Evolutionary conservation across 129 eudicot genomes (phyloP).

Genomic region (Flaveria ramosissima): DNA sequence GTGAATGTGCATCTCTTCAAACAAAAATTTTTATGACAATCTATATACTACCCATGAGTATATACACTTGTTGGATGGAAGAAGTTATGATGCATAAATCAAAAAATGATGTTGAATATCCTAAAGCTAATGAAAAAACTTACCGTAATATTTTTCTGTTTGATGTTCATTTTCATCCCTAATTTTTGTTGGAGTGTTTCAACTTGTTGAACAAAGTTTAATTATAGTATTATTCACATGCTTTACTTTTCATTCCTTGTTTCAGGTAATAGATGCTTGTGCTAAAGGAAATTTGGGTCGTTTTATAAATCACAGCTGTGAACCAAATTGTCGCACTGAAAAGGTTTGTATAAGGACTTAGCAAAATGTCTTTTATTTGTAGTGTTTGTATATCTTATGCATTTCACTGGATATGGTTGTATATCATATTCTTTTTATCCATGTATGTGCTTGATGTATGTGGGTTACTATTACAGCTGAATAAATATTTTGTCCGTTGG

Average conservation of each 20-base stretch:
- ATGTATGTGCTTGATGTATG: neutral
- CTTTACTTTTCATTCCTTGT: neutral
- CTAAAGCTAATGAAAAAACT: neutral
- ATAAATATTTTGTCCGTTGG: neutral
- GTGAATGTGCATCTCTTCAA: neutral
- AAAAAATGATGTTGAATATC: neutral
- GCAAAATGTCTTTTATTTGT: constrained; percentile 2
- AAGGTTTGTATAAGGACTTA: constrained; percentile 53
- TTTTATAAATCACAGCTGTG: constrained; percentile 95
- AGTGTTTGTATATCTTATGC: neutral
- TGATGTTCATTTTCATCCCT: neutral
- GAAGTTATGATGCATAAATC: constrained; percentile 17
- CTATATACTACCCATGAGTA: no score
- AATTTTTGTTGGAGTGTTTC: neutral
- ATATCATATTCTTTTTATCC: neutral
- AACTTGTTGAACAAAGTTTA: neutral
- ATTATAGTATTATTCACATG: neutral
- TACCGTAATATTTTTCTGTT: neutral
- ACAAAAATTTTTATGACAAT: neutral
- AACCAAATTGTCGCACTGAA: constrained; percentile 96
- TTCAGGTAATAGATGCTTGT: constrained; percentile 96
- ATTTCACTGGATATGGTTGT: no score
- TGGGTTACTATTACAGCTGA: no score
- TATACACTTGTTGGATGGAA: neutral
- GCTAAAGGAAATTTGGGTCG: constrained; percentile 98